phyloP scores from a whole-genome alignment of 192 early-diverging fungal genomes.

The Coemansia sp. region DNA sequence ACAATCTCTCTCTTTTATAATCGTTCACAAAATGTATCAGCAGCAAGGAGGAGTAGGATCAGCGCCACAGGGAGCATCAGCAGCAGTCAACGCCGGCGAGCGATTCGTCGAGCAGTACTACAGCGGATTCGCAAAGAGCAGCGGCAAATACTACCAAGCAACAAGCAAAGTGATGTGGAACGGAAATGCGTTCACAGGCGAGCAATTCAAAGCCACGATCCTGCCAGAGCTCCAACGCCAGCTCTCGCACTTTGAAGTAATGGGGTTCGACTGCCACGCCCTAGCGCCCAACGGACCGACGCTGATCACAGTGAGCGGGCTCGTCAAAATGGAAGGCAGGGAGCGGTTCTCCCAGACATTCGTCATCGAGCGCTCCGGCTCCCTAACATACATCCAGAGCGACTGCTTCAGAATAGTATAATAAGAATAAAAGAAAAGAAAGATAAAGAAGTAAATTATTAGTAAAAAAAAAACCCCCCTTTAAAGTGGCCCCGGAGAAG shows the following conservation, averaged over 20 bases:
- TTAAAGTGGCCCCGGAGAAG: background rate
- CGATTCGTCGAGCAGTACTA: slow-evolving; percentile 45
- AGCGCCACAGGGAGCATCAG: background rate
- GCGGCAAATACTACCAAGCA: slow-evolving; percentile 34
- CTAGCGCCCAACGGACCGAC: slow-evolving; percentile 4
- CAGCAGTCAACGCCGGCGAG: slow-evolving; percentile 10
- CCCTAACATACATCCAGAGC: slow-evolving; percentile 30
- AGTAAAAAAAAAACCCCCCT: no score
- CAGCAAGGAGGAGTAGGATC: no score
- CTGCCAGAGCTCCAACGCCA: slow-evolving; percentile 20
- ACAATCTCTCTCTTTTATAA: background rate
- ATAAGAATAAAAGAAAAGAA: slow-evolving; percentile 1
- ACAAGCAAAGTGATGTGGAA: slow-evolving; percentile 40
- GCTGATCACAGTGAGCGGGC: slow-evolving; percentile 17
- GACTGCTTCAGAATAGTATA: slow-evolving; percentile 47
- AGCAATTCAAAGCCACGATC: slow-evolving; percentile 18
- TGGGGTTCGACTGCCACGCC: slow-evolving; percentile 21
- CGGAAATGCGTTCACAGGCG: slow-evolving; percentile 20
- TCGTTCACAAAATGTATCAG: no score
- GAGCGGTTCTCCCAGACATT: slow-evolving; percentile 42
- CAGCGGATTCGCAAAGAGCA: background rate
- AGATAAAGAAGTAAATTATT: background rate
- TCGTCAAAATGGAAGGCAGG: slow-evolving; percentile 11
- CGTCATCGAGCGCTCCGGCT: slow-evolving; percentile 13
- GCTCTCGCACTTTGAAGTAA: slow-evolving; percentile 15